phyloP scores from a whole-genome alignment of 805 yeast species.

The Wickerhamiella azyma region DNA sequence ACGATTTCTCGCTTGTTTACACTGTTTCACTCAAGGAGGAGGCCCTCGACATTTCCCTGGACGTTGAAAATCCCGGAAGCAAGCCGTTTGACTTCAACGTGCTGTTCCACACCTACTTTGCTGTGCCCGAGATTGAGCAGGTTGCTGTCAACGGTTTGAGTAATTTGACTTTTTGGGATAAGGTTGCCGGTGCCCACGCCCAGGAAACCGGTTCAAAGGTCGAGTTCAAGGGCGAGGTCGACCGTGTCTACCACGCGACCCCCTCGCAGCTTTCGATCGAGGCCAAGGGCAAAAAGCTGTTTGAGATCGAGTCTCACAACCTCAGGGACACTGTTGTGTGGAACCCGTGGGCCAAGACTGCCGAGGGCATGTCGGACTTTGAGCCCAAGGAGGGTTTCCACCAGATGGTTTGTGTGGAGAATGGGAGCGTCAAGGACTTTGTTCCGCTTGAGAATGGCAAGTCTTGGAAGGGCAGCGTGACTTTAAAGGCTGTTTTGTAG shows the following conservation, averaged over 20 bases:
- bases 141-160: conserved; percentile 64
- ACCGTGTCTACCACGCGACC: conserved; percentile 64
- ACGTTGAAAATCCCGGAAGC: conserved; percentile 57
- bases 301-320: conserved; percentile 44
- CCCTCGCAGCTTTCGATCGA: conserved; percentile 44
- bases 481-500: conserved; percentile 11
- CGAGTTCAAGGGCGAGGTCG: conserved; percentile 45
- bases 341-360: conserved; percentile 91
- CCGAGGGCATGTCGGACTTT: conserved; percentile 78
- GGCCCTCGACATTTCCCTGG: conserved; percentile 40
- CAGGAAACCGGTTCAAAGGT: conserved; percentile 22
- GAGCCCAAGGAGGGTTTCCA: conserved; percentile 72
- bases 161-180: conserved; percentile 63
- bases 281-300: conserved; percentile 54
- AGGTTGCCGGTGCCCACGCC: conserved; percentile 39
- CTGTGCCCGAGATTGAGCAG: conserved; percentile 62
- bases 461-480: conserved; percentile 46
- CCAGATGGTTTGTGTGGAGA: conserved; percentile 88
- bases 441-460: conserved; percentile 52
- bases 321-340: conserved; percentile 72
- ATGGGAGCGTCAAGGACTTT: conserved; percentile 73
- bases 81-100: conserved; percentile 74
- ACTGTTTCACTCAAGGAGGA: conserved; percentile 50
- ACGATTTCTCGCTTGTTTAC: conserved; percentile 66
- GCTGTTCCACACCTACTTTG: conserved; percentile 84